These are phyloP conservation scores for Trichoderma sp. DNA, from an alignment of 2,329 filamentous ascomycete genomes.

Conservation along the genomic window DNA sequence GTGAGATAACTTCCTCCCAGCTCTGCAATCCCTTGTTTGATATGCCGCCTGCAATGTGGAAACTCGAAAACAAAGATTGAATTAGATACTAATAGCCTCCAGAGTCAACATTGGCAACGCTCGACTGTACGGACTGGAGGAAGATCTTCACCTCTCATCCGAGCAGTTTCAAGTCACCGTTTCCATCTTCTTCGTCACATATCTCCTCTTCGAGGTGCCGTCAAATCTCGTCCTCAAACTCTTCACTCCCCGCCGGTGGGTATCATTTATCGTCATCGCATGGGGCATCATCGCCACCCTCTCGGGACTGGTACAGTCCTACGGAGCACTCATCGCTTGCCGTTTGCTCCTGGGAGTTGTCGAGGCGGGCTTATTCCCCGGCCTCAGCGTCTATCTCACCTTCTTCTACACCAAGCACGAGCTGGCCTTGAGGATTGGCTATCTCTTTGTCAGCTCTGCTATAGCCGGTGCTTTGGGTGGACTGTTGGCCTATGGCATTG, in stretches of 20 bases:
- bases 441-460: constrained; percentile 72
- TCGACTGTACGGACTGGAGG: constrained; percentile 65
- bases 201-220: constrained; percentile 64
- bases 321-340: constrained; percentile 67
- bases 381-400: constrained; percentile 70
- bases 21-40: not conserved
- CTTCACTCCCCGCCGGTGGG: constrained; percentile 64
- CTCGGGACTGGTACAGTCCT: constrained; percentile 69
- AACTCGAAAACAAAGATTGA: not conserved
- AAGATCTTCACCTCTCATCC: constrained; percentile 62
- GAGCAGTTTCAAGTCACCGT: constrained; percentile 71
- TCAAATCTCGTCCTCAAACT: constrained; percentile 67
- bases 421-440: constrained; percentile 72
- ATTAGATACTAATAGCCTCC: not conserved
- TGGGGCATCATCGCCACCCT: constrained; percentile 73
- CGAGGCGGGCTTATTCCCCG: constrained; percentile 72
- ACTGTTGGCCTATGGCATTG: constrained; percentile 73
- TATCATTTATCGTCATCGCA: constrained; percentile 64
- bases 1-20: constrained; percentile 40
- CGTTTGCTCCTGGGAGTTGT: constrained; percentile 70
- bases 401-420: constrained; percentile 77
- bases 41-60: not conserved
- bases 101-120: constrained; percentile 76
- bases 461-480: constrained; percentile 74
- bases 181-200: constrained; percentile 70